Conservation (phyloP, 352 stramenopile species). For the Blastocystis sp. region DNA sequence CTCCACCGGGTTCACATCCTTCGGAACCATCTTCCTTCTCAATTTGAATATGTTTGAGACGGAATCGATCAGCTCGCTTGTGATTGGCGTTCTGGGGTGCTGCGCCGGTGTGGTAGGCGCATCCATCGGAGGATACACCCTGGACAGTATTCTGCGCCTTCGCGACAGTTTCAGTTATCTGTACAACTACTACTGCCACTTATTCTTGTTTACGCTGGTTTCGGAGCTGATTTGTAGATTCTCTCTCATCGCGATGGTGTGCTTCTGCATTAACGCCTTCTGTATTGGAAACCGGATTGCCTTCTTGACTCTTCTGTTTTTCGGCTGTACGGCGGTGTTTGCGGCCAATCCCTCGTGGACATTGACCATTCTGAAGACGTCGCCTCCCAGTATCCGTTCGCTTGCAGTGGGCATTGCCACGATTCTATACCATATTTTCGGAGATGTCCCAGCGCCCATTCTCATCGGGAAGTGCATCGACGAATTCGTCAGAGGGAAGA, state of each 20-base stretch:
- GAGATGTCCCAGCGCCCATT: constrained; percentile 29
- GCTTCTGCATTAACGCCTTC: constrained; percentile 4
- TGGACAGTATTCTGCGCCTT: not conserved
- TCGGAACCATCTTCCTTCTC: not conserved
- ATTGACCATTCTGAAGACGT: constrained; percentile 4
- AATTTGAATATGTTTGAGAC: not conserved
- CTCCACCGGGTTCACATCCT: not conserved
- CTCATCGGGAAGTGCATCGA: constrained; percentile 18
- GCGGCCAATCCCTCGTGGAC: constrained; percentile 29
- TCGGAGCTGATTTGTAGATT: not conserved
- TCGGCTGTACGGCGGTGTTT: not conserved
- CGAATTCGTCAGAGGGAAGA: not conserved
- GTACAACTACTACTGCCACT: not conserved
- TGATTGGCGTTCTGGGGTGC: not conserved
- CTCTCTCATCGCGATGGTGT: not conserved
- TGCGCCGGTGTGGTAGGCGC: not conserved
- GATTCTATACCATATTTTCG: constrained; percentile 34
- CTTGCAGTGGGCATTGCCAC: constrained; percentile 22
- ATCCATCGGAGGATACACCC: not conserved
- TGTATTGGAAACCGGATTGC: not conserved
- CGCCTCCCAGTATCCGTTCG: not conserved
- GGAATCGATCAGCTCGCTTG: not conserved
- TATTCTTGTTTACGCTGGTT: not conserved
- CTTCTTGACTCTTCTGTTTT: constrained; percentile 19
- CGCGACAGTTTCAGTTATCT: not conserved